Conservation (phyloP, 768 basidiomycete species). For the Xerocomellus dryophilus region DNA sequence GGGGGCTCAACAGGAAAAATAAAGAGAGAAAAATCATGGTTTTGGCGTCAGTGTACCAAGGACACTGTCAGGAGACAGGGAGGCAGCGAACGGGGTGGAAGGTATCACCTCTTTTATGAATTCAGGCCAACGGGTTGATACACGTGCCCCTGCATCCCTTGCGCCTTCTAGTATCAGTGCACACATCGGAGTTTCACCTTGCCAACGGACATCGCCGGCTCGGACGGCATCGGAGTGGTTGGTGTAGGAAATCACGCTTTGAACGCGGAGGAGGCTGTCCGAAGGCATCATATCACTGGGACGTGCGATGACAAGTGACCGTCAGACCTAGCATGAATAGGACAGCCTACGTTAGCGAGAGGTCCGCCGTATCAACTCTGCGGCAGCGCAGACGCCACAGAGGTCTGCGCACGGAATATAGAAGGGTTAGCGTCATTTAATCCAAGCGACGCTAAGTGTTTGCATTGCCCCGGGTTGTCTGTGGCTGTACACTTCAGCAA, state of each 20-base stretch:
- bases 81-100: neutral
- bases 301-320: neutral
- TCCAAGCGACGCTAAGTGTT: too few relatives aligned
- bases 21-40: conserved; percentile 38
- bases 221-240: neutral
- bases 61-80: neutral
- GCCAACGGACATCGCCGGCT: neutral
- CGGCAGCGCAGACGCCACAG: too few relatives aligned
- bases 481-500: too few relatives aligned
- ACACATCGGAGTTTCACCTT: conserved; percentile 3
- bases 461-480: too few relatives aligned
- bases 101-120: conserved; percentile 17
- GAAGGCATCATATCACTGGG: neutral
- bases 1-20: conserved; percentile 27
- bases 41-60: conserved; percentile 14
- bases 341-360: too few relatives aligned
- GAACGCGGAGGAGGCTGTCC: neutral
- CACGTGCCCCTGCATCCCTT: conserved; percentile 15
- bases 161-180: neutral
- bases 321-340: neutral
- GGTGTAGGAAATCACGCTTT: neutral
- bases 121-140: neutral
- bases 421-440: too few relatives aligned
- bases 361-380: too few relatives aligned
- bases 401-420: too few relatives aligned